These are phyloP conservation scores for Fusarium sp. DNA, from an alignment of 2,329 filamentous ascomycete species.

Conservation along the genomic window DNA sequence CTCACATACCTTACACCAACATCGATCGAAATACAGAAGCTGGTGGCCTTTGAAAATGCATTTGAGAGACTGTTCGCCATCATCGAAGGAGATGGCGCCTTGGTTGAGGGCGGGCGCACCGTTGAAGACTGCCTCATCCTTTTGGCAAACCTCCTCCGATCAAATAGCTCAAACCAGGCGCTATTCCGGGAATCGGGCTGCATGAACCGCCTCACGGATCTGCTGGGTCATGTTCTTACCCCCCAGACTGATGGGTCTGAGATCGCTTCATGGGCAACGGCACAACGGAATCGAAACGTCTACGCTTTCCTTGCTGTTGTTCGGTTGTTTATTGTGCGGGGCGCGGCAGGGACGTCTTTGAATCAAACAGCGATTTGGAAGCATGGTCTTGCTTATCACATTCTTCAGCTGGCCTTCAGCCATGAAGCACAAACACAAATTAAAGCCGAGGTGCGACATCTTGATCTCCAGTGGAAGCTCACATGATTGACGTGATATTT, in stretches of 20 bases:
- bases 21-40: conserved; percentile 90
- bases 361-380: conserved; percentile 92
- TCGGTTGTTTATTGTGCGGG: conserved; percentile 84
- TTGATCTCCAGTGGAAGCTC: conserved; percentile 1
- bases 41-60: conserved; percentile 94
- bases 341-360: conserved; percentile 81
- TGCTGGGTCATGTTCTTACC: conserved; percentile 72
- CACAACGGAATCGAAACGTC: conserved; percentile 87
- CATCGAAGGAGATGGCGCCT: conserved; percentile 82
- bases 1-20: conserved; percentile 89
- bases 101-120: conserved; percentile 84
- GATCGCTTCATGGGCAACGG: conserved; percentile 79
- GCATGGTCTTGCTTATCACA: conserved; percentile 81
- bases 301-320: conserved; percentile 91
- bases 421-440: conserved; percentile 79
- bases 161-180: conserved; percentile 92
- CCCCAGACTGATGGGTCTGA: conserved; percentile 66
- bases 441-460: conserved; percentile 75
- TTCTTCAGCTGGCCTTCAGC: conserved; percentile 86
- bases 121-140: conserved; percentile 95
- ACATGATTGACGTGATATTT: conserved; percentile 34
- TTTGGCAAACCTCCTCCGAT: conserved; percentile 86
- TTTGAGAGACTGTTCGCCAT: conserved; percentile 89
- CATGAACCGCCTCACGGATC: conserved; percentile 75
- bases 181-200: conserved; percentile 93